phyloP scores from a whole-genome alignment of 306 rosid genomes.

The Cercis canadensis region DNA sequence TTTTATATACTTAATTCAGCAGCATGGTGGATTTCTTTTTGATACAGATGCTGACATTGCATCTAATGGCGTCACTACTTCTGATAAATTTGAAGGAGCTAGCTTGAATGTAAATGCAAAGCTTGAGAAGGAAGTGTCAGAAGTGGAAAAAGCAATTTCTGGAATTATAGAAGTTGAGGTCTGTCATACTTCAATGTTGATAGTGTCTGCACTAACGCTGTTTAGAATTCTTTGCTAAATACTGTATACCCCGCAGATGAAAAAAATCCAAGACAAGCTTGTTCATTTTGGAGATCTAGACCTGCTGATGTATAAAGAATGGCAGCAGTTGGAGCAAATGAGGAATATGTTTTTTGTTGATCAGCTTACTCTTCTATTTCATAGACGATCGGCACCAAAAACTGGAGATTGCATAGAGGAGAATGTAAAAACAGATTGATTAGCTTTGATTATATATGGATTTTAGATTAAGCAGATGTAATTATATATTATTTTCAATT shows the following conservation, averaged over 20 bases:
- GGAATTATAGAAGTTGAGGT: conserved; percentile 71
- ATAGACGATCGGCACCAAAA: conserved; percentile 45
- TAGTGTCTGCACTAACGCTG: not conserved
- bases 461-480: conserved; percentile 39
- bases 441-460: conserved; percentile 30
- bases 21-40: conserved; percentile 37
- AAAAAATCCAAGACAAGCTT: conserved; percentile 71
- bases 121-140: conserved; percentile 67
- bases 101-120: conserved; percentile 59
- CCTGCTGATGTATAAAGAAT: conserved; percentile 76
- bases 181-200: conserved; percentile 8
- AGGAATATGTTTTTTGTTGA: conserved; percentile 73
- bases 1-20: conserved; percentile 21
- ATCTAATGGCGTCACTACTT: conserved; percentile 47
- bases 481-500: not conserved
- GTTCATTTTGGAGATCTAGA: conserved; percentile 66
- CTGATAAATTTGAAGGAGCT: conserved; percentile 46
- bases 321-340: conserved; percentile 75
- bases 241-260: conserved; percentile 58
- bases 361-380: conserved; percentile 67
- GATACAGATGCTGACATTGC: conserved; percentile 56
- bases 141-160: conserved; percentile 70
- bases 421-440: conserved; percentile 49
- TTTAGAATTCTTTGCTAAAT: conserved; percentile 35
- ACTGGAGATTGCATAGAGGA: conserved; percentile 41